A percentile compares a stretch with the other conserved stretches of the same genome.
Evolutionary conservation across 768 basidiomycete species (phyloP).

Genomic region (Sporobolomyces pararoseus): DNA sequence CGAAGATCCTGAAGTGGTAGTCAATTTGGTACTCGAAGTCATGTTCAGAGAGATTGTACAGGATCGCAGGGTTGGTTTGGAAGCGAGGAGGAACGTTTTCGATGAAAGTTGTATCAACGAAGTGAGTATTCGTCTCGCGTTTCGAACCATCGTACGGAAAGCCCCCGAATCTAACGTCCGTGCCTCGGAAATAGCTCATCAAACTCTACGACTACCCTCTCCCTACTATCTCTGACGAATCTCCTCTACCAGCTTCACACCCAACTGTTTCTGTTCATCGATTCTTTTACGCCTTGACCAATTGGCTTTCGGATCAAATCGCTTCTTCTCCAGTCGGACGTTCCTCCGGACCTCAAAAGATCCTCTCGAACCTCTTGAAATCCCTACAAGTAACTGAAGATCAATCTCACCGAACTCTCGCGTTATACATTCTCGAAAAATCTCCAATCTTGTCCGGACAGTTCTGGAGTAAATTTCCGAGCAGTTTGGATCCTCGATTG

Average conservation of each 20-base stretch:
- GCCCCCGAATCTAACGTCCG: background rate
- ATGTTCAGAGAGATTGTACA: conserved; percentile 55
- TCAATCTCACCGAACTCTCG: conserved; percentile 74
- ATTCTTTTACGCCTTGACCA: conserved; percentile 45
- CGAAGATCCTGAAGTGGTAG: conserved; percentile 63
- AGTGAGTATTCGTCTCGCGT: background rate
- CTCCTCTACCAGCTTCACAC: conserved; percentile 43
- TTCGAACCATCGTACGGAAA: no score
- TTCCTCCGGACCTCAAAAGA: conserved; percentile 59
- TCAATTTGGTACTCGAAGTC: conserved; percentile 64
- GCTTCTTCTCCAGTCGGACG: conserved; percentile 30
- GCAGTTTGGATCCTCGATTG: conserved; percentile 71
- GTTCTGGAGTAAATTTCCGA: conserved; percentile 44
- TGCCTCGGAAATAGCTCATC: conserved; percentile 27
- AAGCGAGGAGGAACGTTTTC: conserved; percentile 63
- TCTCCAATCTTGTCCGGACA: conserved; percentile 34
- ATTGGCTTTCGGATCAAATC: conserved; percentile 58
- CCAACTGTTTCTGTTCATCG: conserved; percentile 28
- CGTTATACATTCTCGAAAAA: conserved; percentile 64
- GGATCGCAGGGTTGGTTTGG: conserved; percentile 62
- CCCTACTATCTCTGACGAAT: conserved; percentile 51
- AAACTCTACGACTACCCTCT: conserved; percentile 49
- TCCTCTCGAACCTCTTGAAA: conserved; percentile 70
- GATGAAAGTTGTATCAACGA: conserved; percentile 55
- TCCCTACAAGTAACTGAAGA: conserved; percentile 84